Evolutionary conservation across 768 basidiomycete species (phyloP).

Genomic region (Pleurotus pulmonarius): DNA sequence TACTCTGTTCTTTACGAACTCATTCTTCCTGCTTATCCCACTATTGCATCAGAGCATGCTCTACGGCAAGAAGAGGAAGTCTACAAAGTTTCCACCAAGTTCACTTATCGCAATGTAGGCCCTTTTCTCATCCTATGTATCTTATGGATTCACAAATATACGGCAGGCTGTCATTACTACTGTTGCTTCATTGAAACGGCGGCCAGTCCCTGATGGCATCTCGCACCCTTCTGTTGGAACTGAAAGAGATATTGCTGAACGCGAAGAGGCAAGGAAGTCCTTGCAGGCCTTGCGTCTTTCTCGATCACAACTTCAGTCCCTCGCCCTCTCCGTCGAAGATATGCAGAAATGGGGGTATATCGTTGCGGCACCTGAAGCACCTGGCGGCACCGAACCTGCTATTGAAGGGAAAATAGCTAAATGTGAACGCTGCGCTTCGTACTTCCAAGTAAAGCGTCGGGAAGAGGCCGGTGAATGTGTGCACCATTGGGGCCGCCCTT

Average conservation of each 20-base stretch:
- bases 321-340: slow-evolving; percentile 55
- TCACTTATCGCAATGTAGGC: slow-evolving; percentile 80
- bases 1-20: slow-evolving; percentile 64
- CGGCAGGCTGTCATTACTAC: slow-evolving; percentile 49
- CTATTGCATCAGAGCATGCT: slow-evolving; percentile 73
- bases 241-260: slow-evolving; percentile 55
- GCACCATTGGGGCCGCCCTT: slow-evolving; percentile 80
- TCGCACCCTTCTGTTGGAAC: slow-evolving; percentile 78
- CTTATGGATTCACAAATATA: slow-evolving; percentile 6
- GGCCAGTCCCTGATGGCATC: slow-evolving; percentile 49
- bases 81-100: slow-evolving; percentile 68
- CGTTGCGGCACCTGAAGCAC: slow-evolving; percentile 58
- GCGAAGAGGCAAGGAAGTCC: slow-evolving; percentile 51
- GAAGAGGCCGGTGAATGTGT: slow-evolving; percentile 62
- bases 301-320: slow-evolving; percentile 45
- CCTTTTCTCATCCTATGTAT: background rate
- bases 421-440: slow-evolving; percentile 78
- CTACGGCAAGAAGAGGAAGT: slow-evolving; percentile 79
- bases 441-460: slow-evolving; percentile 62
- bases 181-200: slow-evolving; percentile 44
- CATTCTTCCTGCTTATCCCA: slow-evolving; percentile 49
- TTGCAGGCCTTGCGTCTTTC: slow-evolving; percentile 53
- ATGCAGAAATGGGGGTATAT: slow-evolving; percentile 71
- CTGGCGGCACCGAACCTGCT: slow-evolving; percentile 62
- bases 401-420: slow-evolving; percentile 56